Percentiles rank a stretch among this genome's conserved stretches.
Evolutionary conservation across 495 filamentous ascomycete species (phyloP).

Genomic region (Xylaria curta): DNA sequence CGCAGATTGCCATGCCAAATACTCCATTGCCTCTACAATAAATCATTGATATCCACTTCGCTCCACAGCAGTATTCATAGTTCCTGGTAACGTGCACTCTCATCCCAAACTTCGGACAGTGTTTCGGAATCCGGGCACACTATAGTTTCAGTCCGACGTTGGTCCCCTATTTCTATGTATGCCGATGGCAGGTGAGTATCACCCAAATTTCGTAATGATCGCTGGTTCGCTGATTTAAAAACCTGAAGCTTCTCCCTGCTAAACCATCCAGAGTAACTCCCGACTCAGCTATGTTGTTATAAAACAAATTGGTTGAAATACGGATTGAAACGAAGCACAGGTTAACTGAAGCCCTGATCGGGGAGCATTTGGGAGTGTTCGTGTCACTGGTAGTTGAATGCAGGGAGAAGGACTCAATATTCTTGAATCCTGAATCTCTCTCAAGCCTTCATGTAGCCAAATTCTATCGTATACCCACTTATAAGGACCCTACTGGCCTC

Average conservation of each 20-base stretch:
- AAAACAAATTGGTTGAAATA: background rate
- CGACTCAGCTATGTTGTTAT: background rate
- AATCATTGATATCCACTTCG: too few species aligned
- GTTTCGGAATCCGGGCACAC: background rate
- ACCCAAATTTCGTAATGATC: background rate
- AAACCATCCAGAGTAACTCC: background rate
- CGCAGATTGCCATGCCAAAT: too few species aligned
- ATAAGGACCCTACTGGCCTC: too few species aligned
- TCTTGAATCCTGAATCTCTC: too few species aligned
- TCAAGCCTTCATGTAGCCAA: too few species aligned
- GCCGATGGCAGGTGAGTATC: too few species aligned
- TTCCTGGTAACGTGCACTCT: background rate
- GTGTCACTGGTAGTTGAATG: too few species aligned
- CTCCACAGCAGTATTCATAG: background rate
- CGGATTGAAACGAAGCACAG: background rate
- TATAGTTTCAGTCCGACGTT: background rate
- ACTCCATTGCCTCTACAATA: too few species aligned
- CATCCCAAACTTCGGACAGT: background rate
- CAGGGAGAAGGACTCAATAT: too few species aligned
- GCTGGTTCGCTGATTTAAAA: background rate
- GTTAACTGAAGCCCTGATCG: background rate
- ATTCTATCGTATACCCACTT: too few species aligned
- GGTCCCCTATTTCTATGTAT: background rate
- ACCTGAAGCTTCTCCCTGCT: background rate
- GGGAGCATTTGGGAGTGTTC: background rate